A percentile compares a stretch with the other conserved stretches of the same genome.
These are phyloP conservation scores for Spinellus fusiger DNA, from an alignment of 192 early-diverging fungal species.

Conservation along the genomic window DNA sequence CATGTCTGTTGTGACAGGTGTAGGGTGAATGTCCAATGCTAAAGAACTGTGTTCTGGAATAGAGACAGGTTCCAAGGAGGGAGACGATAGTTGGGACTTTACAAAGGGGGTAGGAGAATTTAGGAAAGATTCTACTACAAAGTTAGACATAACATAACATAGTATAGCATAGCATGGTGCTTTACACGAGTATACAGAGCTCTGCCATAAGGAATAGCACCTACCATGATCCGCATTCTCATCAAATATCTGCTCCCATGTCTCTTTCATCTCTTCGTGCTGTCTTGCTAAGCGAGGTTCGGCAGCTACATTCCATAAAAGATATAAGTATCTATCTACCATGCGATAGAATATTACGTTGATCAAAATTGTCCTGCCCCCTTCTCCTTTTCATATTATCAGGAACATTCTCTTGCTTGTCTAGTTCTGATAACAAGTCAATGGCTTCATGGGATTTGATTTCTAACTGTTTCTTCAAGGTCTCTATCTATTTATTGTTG, in stretches of 20 bases:
- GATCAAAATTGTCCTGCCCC: constrained; percentile 19
- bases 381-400: constrained; percentile 13
- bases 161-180: no score
- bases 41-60: no score
- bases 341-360: constrained; percentile 9
- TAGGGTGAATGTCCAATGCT: no score
- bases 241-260: constrained; percentile 17
- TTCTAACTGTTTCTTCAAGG: constrained; percentile 48
- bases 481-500: constrained; percentile 35
- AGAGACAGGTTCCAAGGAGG: no score
- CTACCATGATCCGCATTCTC: constrained; percentile 14
- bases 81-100: no score
- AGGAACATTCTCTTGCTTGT: constrained; percentile 28
- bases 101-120: background rate
- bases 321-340: background rate
- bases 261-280: constrained; percentile 5
- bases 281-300: constrained; percentile 13
- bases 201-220: no score
- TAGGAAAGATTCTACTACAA: background rate
- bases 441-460: constrained; percentile 44
- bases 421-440: constrained; percentile 36
- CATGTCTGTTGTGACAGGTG: no score
- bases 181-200: no score
- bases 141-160: background rate
- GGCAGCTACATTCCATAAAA: constrained; percentile 6